Percentiles rank a stretch among this genome's conserved stretches.
phyloP scores from a whole-genome alignment of 1,284 basidiomycete genomes.

The Ganoderma sinense region DNA sequence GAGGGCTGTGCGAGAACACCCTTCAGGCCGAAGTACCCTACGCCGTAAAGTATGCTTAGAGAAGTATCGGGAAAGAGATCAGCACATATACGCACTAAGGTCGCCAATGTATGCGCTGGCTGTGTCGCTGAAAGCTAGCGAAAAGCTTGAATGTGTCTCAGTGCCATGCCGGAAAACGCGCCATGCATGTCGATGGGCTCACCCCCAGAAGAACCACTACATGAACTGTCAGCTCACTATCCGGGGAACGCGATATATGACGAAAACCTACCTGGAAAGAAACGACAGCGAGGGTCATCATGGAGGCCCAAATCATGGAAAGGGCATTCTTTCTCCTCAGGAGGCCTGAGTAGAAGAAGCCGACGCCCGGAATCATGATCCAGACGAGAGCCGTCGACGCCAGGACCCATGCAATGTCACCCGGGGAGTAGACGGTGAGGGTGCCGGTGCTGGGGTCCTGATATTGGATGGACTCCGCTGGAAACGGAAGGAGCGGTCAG shows the following conservation, averaged over 20 bases:
- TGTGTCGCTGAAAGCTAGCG: constrained; percentile 56
- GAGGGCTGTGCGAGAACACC: constrained; percentile 83
- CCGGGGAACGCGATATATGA: not conserved
- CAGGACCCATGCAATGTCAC: constrained; percentile 85
- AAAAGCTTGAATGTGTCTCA: constrained; percentile 41
- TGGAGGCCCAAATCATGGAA: constrained; percentile 89
- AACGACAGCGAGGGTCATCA: constrained; percentile 73
- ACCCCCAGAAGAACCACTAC: constrained; percentile 60
- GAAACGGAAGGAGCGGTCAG: constrained; percentile 10
- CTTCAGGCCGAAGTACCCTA: constrained; percentile 85
- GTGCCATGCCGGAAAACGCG: too few species aligned
- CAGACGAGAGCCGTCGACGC: constrained; percentile 81
- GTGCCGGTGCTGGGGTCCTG: constrained; percentile 37
- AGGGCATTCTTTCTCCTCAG: constrained; percentile 90
- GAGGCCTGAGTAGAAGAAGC: constrained; percentile 91
- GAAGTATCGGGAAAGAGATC: not conserved
- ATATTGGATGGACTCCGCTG: constrained; percentile 41
- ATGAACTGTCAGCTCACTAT: not conserved
- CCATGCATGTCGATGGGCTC: constrained; percentile 12
- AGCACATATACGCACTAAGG: constrained; percentile 34
- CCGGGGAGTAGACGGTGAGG: constrained; percentile 67
- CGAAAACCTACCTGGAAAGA: constrained; percentile 49
- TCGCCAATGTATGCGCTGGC: constrained; percentile 54
- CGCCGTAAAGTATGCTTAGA: not conserved
- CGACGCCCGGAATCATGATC: constrained; percentile 93